Percentiles rank a stretch among this genome's conserved stretches.
Conservation (phyloP, 2,329 filamentous ascomycete genomes). For the Samsoniella hepiali region DNA sequence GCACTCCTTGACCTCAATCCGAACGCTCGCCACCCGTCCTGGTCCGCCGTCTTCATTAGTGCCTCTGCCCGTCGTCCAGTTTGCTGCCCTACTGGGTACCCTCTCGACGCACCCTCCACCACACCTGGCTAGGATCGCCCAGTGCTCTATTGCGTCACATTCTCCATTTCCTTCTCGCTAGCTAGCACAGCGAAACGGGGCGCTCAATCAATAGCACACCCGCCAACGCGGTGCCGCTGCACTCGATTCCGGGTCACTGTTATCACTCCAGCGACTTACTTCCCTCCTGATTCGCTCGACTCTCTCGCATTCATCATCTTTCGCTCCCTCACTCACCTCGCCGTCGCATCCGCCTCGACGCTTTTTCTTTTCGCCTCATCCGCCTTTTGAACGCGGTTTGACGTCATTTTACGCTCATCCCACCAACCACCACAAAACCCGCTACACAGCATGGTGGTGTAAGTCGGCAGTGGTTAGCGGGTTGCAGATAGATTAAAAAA, state of each 20-base stretch:
- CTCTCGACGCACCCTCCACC: conserved; percentile 14
- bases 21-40: neutral
- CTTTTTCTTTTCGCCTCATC: neutral
- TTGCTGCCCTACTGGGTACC: conserved; percentile 15
- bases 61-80: neutral
- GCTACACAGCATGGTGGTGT: too few relatives aligned
- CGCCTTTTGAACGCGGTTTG: neutral
- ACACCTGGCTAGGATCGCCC: conserved; percentile 14
- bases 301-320: conserved; percentile 1
- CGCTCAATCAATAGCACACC: conserved; percentile 10
- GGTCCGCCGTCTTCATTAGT: neutral
- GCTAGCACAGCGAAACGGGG: conserved; percentile 13
- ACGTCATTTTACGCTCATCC: conserved; percentile 11
- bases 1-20: neutral
- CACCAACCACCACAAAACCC: neutral
- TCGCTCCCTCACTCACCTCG: neutral
- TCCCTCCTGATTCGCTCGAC: conserved; percentile 6
- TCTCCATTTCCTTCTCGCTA: conserved; percentile 8
- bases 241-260: neutral
- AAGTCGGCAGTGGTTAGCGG: too few relatives aligned
- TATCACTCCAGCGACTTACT: neutral
- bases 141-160: conserved; percentile 19
- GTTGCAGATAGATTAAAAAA: too few relatives aligned
- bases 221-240: neutral
- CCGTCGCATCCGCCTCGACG: neutral